These are phyloP conservation scores for Xylariaceae sp. DNA, from an alignment of 2,329 filamentous ascomycete genomes.

Conservation along the genomic window DNA sequence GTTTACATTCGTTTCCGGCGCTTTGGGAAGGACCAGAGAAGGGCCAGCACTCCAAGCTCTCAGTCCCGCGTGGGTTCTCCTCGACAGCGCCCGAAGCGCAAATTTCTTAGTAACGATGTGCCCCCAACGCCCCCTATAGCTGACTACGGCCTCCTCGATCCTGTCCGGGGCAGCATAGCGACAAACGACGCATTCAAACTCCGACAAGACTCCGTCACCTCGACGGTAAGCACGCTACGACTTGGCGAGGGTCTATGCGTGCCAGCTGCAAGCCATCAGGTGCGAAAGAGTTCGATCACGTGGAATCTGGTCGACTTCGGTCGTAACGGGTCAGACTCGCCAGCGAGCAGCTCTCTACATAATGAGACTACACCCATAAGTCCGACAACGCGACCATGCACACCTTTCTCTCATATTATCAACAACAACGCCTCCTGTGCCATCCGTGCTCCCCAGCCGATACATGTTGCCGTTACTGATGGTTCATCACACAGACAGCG, in stretches of 20 bases:
- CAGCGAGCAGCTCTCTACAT: constrained; percentile 4
- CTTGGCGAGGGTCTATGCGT: constrained; percentile 23
- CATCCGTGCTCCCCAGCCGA: constrained; percentile 12
- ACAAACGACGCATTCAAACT: constrained; percentile 22
- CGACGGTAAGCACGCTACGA: constrained; percentile 37
- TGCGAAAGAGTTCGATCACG: constrained; percentile 26
- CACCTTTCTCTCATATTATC: background rate
- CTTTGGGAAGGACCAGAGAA: constrained; percentile 43
- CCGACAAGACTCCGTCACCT: constrained; percentile 36
- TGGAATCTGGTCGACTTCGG: constrained; percentile 37
- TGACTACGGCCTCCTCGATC: constrained; percentile 34
- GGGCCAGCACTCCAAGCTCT: constrained; percentile 31
- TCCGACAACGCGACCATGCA: constrained; percentile 18
- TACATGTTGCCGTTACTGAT: background rate
- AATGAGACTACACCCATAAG: constrained; percentile 10
- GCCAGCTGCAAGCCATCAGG: constrained; percentile 14
- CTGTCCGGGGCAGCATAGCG: constrained; percentile 17
- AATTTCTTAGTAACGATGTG: constrained; percentile 20
- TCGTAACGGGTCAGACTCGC: constrained; percentile 15
- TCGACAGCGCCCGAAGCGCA: constrained; percentile 18
- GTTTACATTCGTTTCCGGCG: constrained; percentile 55
- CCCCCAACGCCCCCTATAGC: constrained; percentile 34
- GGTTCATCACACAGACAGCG: background rate
- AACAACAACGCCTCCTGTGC: background rate
- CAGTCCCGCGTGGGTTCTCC: constrained; percentile 5